Evolutionary conservation across 192 early-diverging fungal genomes (phyloP).

Genomic region (Podila minutissima): DNA sequence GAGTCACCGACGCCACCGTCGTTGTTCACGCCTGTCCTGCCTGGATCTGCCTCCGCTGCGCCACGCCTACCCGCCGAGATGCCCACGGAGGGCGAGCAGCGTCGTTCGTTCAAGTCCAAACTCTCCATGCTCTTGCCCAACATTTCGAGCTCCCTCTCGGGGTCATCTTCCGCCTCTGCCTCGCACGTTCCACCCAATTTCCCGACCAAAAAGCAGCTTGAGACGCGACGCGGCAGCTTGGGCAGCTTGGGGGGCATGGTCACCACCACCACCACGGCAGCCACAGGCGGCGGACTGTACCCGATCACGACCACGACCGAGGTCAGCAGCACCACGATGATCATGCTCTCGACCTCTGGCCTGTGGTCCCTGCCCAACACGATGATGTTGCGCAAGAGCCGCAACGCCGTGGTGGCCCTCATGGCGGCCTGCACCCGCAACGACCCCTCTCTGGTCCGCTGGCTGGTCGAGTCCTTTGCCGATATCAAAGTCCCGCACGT

Average conservation of each 20-base stretch:
- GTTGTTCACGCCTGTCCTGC: background rate
- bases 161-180: background rate
- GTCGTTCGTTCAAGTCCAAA: background rate
- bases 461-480: constrained; percentile 43
- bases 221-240: background rate
- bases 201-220: background rate
- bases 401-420: constrained; percentile 34
- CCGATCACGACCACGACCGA: background rate
- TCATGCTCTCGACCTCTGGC: constrained; percentile 24
- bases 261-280: background rate
- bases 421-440: constrained; percentile 40
- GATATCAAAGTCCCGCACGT: constrained; percentile 41
- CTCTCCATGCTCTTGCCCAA: background rate
- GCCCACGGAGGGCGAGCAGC: too few relatives aligned
- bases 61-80: too few relatives aligned
- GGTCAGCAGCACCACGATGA: constrained; percentile 5
- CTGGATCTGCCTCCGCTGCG: background rate
- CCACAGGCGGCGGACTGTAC: background rate
- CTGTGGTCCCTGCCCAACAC: constrained; percentile 22
- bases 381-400: constrained; percentile 45
- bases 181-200: background rate
- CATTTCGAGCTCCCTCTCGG: background rate
- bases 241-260: background rate
- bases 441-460: constrained; percentile 28
- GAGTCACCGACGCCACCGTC: background rate